phyloP scores from a whole-genome alignment of 1,284 basidiomycete species.

The Trichosporon coremiiforme region DNA sequence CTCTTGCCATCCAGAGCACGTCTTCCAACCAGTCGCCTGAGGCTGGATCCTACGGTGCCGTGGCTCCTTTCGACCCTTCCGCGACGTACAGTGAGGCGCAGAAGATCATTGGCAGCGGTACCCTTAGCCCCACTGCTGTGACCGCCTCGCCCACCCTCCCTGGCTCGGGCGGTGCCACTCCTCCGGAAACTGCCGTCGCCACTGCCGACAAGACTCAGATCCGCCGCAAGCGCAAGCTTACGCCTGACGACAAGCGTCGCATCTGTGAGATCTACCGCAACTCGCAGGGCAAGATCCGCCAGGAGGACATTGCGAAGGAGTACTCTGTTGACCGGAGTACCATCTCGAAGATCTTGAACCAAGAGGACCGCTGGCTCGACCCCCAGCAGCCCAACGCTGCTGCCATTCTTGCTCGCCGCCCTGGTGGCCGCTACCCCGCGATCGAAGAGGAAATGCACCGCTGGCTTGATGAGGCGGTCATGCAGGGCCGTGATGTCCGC shows the following conservation, averaged over 20 bases:
- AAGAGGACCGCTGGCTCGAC: constrained; percentile 36
- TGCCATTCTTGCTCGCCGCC: constrained; percentile 27
- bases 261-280: constrained; percentile 36
- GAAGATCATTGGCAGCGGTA: neutral
- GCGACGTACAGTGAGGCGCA: constrained; percentile 7
- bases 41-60: neutral
- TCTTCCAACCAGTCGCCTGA: constrained; percentile 3
- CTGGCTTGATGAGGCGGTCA: constrained; percentile 34
- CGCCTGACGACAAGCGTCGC: constrained; percentile 36
- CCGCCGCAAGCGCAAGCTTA: constrained; percentile 36
- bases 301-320: constrained; percentile 37
- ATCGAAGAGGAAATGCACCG: constrained; percentile 37
- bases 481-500: constrained; percentile 32
- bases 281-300: constrained; percentile 35
- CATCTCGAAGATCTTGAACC: constrained; percentile 36
- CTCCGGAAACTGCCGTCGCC: constrained; percentile 15
- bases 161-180: constrained; percentile 20
- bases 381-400: constrained; percentile 27
- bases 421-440: constrained; percentile 33
- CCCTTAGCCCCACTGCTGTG: neutral
- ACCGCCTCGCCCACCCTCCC: constrained; percentile 4
- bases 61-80: neutral
- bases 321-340: constrained; percentile 37
- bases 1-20: constrained; percentile 5
- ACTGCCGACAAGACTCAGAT: constrained; percentile 16